Evolutionary conservation across 345 rosid genomes (phyloP), one percentile per base, ranked within the genome.

Genomic region (Garcia nutans): DNA sequence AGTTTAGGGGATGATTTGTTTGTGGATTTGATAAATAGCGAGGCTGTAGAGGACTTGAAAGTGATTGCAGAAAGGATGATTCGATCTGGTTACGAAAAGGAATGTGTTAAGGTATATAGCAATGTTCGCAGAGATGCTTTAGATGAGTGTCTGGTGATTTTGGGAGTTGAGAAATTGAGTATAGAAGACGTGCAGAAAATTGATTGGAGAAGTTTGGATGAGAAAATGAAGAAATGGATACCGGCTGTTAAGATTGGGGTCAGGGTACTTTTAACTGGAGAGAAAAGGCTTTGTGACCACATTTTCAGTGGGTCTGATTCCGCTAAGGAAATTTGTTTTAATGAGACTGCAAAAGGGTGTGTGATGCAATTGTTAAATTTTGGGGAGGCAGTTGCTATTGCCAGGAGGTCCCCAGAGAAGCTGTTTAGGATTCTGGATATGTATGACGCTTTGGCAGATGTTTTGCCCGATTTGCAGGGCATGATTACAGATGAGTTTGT

Each of bases 181-280:
- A 96, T 96, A 17, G 99, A 96, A 81, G 98, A 96, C 63, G 97
- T 96, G 6, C 99, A 93, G 79, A 93, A 82, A 78, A 91, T 96
- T 76, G 98, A 89, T 68, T 93, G 98, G 99, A 92, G 79, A 57
- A 71, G 76, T 62, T 85, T 96, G 97, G 97, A 96, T 83, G 98
- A 96, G 87, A 96, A 93, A 85, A 93, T 96, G 98, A 96, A 91
- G 93, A 93, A 88, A 72, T 96, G 99, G 99, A 82, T 87, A 55
- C 99, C 87, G 76, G 98, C 99, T 28, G 83, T 90, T 58, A 96
- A 96, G 87, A 82, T 92, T 50, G 80, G 85, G 10, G 88, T 84
- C 49, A 88, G 89, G 83, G 93, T 89, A 75, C 90, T 93, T 84
- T 71, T 96, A 67, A 83, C 84, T 20, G 94, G 97, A 11, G 99